Evolutionary conservation across 2,329 filamentous ascomycete genomes (phyloP), one percentile per base, ranked within the genome.

Genomic region (Penicillium decumbens): DNA sequence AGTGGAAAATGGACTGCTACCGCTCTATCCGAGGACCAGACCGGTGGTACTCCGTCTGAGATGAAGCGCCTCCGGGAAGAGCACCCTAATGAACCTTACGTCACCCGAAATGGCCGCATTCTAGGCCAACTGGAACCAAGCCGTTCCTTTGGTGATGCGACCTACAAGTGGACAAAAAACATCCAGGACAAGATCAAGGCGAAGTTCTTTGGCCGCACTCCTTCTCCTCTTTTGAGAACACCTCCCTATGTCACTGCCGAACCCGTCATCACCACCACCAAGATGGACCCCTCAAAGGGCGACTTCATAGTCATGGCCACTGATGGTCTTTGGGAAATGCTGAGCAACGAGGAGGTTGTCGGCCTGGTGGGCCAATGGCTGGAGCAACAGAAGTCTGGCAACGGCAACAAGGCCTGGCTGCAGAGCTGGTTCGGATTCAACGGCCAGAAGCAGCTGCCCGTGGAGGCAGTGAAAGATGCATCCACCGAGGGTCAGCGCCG

Each of bases 221-320:
- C 88, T 2, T 88, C 86, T 8, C 80, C 83, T 13, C 76, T 90
- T 28, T 77, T 97, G 50, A 89, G 89, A 71, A 96, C 91, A 0
- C 93, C 93, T 7, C 93, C 93, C 0, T 98, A 98, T 64, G 93
- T 98, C 35, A 98, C 93, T 3, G 93, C 93, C 1, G 95, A 98
- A 72, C 93, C 93, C 2, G 80, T 97, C 20, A 82, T 98, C 45
- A 97, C 92, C 0, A 95, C 90, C 1, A 97, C 92, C 40, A 87
- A 93, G 69, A 85, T 98, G 45, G 80, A 92, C 60, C 93, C 93
- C 1, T 82, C 89, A 46, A 88, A 88, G 55, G 91, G 92, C 40
- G 93, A 98, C 67, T 98, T 98, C 63, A 78, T 98, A 10, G 92
- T 98, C 54, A 85, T 98, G 78, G 93, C 93, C 20, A 96, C 93